Percentiles rank a stretch among this genome's conserved stretches.
These are phyloP conservation scores for Naegleria lovaniensis DNA, from an alignment of 208 protist genomes.

Conservation along the genomic window DNA sequence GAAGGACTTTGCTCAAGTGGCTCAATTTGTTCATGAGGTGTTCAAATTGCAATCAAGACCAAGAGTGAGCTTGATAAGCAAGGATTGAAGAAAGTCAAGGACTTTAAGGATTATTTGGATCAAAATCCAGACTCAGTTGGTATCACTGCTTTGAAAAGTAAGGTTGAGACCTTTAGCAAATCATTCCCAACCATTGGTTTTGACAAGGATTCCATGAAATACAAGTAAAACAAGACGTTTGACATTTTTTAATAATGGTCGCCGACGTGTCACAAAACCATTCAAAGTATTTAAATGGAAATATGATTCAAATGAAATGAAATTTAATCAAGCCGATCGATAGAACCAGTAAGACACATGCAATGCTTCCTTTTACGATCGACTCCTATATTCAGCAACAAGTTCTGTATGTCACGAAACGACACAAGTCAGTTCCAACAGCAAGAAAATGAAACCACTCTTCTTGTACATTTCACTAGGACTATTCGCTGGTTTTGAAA, in stretches of 20 bases:
- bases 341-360: too few species aligned
- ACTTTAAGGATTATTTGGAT: conserved; percentile 37
- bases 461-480: neutral
- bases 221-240: neutral
- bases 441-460: neutral
- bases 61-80: neutral
- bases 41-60: conserved; percentile 41
- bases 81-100: conserved; percentile 37
- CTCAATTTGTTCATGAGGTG: conserved; percentile 46
- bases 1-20: conserved; percentile 48
- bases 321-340: too few species aligned
- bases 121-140: neutral
- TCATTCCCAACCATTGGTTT: conserved; percentile 15
- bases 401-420: too few species aligned
- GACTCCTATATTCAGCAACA: too few species aligned
- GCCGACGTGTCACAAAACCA: too few species aligned
- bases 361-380: too few species aligned
- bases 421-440: too few species aligned
- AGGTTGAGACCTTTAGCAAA: neutral
- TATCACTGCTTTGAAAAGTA: neutral
- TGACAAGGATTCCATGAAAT: conserved; percentile 17
- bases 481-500: neutral
- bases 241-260: too few species aligned
- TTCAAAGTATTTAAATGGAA: too few species aligned
- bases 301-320: too few species aligned